Evolutionary conservation across 2,329 filamentous ascomycete genomes (phyloP).

Genomic region (Incumbomyces lentus): DNA sequence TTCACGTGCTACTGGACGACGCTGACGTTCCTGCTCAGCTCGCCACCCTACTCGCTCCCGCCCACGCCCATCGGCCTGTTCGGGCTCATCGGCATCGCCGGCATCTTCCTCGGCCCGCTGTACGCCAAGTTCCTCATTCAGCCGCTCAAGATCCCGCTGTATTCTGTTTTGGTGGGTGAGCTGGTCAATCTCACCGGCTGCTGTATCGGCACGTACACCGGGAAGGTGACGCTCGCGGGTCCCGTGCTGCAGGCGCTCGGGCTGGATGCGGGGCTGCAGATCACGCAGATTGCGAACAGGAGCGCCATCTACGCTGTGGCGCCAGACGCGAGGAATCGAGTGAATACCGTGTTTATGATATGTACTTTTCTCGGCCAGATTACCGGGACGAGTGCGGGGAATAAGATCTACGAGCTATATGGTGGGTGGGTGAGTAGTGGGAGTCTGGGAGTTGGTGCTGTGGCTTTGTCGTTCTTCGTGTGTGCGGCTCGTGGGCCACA

Average conservation of each 20-base stretch:
- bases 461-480: conserved; percentile 34
- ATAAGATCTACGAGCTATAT: conserved; percentile 43
- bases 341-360: conserved; percentile 78
- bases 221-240: conserved; percentile 55
- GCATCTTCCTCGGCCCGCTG: conserved; percentile 57
- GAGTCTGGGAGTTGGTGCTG: conserved; percentile 46
- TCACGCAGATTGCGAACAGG: conserved; percentile 63
- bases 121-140: conserved; percentile 64
- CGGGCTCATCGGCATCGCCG: conserved; percentile 62
- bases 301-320: conserved; percentile 60
- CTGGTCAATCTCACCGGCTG: conserved; percentile 51
- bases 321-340: conserved; percentile 59
- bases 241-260: conserved; percentile 62
- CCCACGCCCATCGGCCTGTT: conserved; percentile 66
- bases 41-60: conserved; percentile 56
- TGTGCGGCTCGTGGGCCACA: conserved; percentile 41
- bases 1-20: conserved; percentile 67
- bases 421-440: conserved; percentile 53
- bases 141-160: conserved; percentile 51
- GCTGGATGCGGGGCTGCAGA: conserved; percentile 63
- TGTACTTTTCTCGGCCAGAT: conserved; percentile 65
- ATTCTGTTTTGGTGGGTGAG: conserved; percentile 56
- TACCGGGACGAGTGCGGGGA: conserved; percentile 54
- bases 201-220: conserved; percentile 58
- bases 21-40: conserved; percentile 66